A percentile compares a stretch with the other conserved stretches of the same genome.
phyloP scores from a whole-genome alignment of 495 filamentous ascomycete genomes.

The Barbatosphaeria neglecta region DNA sequence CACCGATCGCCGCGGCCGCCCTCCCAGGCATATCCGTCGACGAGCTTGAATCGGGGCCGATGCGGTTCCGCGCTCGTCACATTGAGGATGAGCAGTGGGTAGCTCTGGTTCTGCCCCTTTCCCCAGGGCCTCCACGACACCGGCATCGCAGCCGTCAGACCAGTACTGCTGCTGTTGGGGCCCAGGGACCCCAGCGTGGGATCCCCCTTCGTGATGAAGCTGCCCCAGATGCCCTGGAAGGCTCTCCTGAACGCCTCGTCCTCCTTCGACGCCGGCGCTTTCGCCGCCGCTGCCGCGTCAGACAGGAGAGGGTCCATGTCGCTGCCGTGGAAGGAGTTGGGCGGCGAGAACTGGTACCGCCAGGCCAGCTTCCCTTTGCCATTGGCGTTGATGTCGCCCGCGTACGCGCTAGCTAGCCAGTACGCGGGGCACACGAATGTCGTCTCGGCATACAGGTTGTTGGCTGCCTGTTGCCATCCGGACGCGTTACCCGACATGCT shows the following conservation, averaged over 20 bases:
- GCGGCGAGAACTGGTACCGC: slow-evolving; percentile 51
- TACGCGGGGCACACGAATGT: slow-evolving; percentile 50
- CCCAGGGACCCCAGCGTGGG: slow-evolving; percentile 29
- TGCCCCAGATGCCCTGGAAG: slow-evolving; percentile 30
- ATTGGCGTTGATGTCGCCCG: slow-evolving; percentile 3
- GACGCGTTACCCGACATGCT: slow-evolving; percentile 13
- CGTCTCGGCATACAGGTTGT: slow-evolving; percentile 46
- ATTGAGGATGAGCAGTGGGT: slow-evolving; percentile 39
- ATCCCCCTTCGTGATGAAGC: slow-evolving; percentile 41
- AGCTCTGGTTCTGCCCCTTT: too few species aligned
- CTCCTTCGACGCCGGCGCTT: slow-evolving; percentile 3
- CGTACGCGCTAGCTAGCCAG: slow-evolving; percentile 48
- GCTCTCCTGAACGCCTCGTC: slow-evolving; percentile 15
- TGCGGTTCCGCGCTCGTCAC: slow-evolving; percentile 33
- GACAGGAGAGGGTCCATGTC: slow-evolving; percentile 26
- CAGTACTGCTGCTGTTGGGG: slow-evolving; percentile 4
- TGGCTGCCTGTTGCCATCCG: slow-evolving; percentile 20
- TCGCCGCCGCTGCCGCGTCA: slow-evolving; percentile 1
- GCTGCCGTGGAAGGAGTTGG: slow-evolving; percentile 39
- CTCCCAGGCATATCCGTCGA: slow-evolving; percentile 44
- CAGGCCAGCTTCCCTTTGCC: slow-evolving; percentile 21
- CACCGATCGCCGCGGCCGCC: slow-evolving; percentile 43
- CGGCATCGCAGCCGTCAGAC: slow-evolving; percentile 9
- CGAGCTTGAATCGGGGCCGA: slow-evolving; percentile 33
- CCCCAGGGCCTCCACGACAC: slow-evolving; percentile 18